Base-by-base conservation (phyloP, 1,284 basidiomycete genomes). In the Trametes polyzona region DNA sequence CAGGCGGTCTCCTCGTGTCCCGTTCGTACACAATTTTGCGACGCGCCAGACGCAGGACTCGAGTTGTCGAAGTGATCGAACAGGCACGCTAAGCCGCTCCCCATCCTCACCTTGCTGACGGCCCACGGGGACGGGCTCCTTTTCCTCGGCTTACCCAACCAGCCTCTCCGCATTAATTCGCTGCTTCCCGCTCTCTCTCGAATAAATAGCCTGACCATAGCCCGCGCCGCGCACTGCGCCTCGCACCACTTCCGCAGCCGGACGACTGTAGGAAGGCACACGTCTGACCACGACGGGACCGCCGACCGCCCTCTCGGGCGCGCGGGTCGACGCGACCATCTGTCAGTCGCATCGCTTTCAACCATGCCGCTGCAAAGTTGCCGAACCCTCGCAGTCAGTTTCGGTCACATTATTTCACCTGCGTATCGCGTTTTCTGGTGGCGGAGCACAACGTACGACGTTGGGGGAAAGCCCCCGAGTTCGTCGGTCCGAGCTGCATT, bases 1-100 rank as follows among this genome's bases (percentile, higher is more conserved):
- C 58, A 63, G 58, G 47, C 48, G 33, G 42, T 55, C 41, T 52
- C 61, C 61, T 57, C 61, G 57, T 62, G 61, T 24, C 39, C 6
- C 29, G 17, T 30, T 46, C 52, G 24, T 35, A 40, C 40, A 42
- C 44, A 47, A 44, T 47, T 32, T 41, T 36, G 19, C 23, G 42
- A 42, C 43, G 17, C 49, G 52, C 40, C 29, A 32, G n/a, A n/a
- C n/a, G n/a, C n/a, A n/a, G n/a, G n/a, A n/a, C n/a, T n/a, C n/a
- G n/a, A n/a, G n/a, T n/a, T n/a, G n/a, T 17, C 29, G 19, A 24
- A 26, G 27, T 36, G 50, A 62, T 59, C 42, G 54, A 35, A 33
- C 49, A 40, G 32, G 27, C 27, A 12, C 16, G 46, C 21, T 19
- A 19, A 42, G 37, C 35, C 29, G 37, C 17, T 11, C 39, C 29